Evolutionary conservation across 768 basidiomycete genomes (phyloP).

Genomic region (Porphyrellus cyaneotinctus): DNA sequence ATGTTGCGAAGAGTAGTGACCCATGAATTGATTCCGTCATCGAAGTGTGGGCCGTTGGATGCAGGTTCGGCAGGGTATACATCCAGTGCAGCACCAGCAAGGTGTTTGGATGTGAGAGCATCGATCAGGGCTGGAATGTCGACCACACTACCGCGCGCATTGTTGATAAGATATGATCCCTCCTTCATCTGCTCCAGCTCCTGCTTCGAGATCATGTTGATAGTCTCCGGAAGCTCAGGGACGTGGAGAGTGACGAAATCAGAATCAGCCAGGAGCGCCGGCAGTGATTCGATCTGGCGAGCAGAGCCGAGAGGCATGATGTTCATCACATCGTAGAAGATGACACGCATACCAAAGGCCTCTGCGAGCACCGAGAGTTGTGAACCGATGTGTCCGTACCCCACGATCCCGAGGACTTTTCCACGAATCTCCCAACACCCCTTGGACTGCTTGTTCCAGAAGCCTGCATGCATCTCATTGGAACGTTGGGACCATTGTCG

Average conservation of each 20-base stretch:
- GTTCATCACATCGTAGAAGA: conserved; percentile 93
- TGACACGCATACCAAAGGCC: conserved; percentile 90
- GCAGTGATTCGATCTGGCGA: conserved; percentile 79
- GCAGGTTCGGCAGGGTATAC: conserved; percentile 94
- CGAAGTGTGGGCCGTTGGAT: conserved; percentile 85
- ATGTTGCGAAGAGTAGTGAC: conserved; percentile 66
- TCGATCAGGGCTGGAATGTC: conserved; percentile 88
- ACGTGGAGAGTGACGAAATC: conserved; percentile 98
- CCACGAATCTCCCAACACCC: conserved; percentile 97
- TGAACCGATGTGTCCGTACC: conserved; percentile 97
- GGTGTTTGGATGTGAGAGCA: conserved; percentile 77
- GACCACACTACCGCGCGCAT: conserved; percentile 92
- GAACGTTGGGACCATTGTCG: conserved; percentile 90
- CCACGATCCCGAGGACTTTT: conserved; percentile 96
- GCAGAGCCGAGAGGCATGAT: conserved; percentile 98
- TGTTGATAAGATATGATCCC: conserved; percentile 95
- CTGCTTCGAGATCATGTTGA: conserved; percentile 79
- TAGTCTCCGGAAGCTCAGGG: conserved; percentile 94
- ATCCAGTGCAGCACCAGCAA: conserved; percentile 87
- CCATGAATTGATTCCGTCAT: conserved; percentile 86
- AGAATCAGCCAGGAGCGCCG: conserved; percentile 66
- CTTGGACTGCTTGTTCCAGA: conserved; percentile 99
- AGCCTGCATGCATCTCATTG: conserved; percentile 79
- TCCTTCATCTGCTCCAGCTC: conserved; percentile 91
- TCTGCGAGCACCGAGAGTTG: conserved; percentile 97